Base-by-base conservation (phyloP, 2,329 filamentous ascomycete genomes). In the Zasmidium cellare region DNA sequence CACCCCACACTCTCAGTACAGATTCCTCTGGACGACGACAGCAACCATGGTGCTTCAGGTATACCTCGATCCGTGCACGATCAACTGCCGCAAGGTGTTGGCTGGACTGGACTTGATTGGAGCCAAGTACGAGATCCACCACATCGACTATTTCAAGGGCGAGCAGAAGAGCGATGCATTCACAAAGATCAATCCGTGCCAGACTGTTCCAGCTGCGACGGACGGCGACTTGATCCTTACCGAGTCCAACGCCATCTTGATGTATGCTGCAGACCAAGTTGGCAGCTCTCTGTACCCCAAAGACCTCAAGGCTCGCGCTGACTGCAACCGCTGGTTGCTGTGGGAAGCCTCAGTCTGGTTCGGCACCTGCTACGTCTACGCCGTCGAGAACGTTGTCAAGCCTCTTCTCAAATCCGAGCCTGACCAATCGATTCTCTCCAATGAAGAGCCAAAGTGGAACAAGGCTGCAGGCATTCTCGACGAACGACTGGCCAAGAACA, bases 291-390 rank as follows among this genome's bases (percentile, higher is more conserved):
- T 72, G 38, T 78, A 77, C 55, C 75, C 76, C 1, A 73, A 71
- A 49, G 75, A 77, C 56, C 61, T 72, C 25, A 75, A 76, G 61
- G 51, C 70, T 50, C 73, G 76, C 20, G 74, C 74, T 11, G 64
- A 73, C 18, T 66, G 76, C 58, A 77, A 78, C 55, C 62, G 71
- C 9, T 78, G 75, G 75, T 65, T 78, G 12, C 70, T 78, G 2
- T 78, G 76, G 76, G 76, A 78, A 54, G 68, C 74, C 0, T 72
- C 69, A 1, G 69, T 69, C 3, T 78, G 76, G 76, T 78, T 77
- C 56, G 67, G 62, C 9, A 74, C 65, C 35, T 75, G 73, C 65
- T 77, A 78, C 59, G 62, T 74, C 51, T 77, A 76, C 59, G 60
- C 77, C 9, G 71, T 77, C 9, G 72, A 78, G 56, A 65, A 74